A percentile compares a stretch with the other conserved stretches of the same genome.
Evolutionary conservation across 1,139 yeast species (phyloP).

Genomic region (Candida anutae): DNA sequence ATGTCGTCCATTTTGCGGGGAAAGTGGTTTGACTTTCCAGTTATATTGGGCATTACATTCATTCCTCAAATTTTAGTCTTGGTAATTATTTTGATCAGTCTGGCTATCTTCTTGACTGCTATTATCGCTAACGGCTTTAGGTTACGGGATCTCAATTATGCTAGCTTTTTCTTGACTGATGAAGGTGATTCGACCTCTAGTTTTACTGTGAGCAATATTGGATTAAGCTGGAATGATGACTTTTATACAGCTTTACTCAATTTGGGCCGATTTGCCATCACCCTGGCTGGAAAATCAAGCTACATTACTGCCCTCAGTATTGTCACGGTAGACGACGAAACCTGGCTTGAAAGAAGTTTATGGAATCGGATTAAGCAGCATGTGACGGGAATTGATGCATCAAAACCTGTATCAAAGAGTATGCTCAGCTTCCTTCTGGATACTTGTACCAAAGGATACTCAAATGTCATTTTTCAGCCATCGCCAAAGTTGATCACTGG

Average conservation of each 20-base stretch:
- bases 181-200: conserved; percentile 25
- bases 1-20: conserved; percentile 28
- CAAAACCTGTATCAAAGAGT: conserved; percentile 2
- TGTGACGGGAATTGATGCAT: background rate
- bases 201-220: conserved; percentile 5
- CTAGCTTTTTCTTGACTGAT: conserved; percentile 32
- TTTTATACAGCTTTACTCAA: conserved; percentile 56
- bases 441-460: conserved; percentile 21
- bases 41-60: conserved; percentile 47
- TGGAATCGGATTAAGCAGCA: conserved; percentile 1
- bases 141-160: conserved; percentile 38
- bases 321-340: conserved; percentile 41
- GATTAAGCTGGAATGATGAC: conserved; percentile 43
- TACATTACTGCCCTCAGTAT: conserved; percentile 53
- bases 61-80: conserved; percentile 54
- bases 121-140: conserved; percentile 50
- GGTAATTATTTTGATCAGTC: conserved; percentile 42
- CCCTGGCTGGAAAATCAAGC: conserved; percentile 59
- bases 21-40: conserved; percentile 41
- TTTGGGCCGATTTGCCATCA: conserved; percentile 54
- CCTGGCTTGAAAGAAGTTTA: conserved; percentile 48
- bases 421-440: conserved; percentile 12
- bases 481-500: conserved; percentile 19
- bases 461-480: conserved; percentile 25
- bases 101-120: conserved; percentile 46